A percentile compares a stretch with the other conserved stretches of the same genome.
Evolutionary conservation across 2,329 filamentous ascomycete genomes (phyloP).

Genomic region (Fusarium circinatum): DNA sequence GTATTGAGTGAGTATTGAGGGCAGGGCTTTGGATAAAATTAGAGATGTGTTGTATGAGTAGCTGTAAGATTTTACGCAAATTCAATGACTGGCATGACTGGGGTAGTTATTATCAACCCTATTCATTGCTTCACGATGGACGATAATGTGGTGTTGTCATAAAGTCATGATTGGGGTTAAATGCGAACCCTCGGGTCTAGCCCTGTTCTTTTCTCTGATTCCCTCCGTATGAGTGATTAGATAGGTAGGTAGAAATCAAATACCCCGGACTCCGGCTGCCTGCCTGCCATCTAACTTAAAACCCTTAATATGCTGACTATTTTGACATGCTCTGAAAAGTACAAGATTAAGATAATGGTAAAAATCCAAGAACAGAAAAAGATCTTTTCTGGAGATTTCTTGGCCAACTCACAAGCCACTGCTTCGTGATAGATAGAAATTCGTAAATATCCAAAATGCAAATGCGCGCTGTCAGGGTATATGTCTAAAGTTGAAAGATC

Average conservation of each 20-base stretch:
- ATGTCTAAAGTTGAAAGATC: slow-evolving; percentile 55
- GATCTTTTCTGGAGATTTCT: background rate
- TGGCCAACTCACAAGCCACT: slow-evolving; percentile 16
- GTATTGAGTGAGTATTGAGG: background rate
- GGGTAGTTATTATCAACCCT: background rate
- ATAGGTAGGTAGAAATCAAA: slow-evolving; percentile 12
- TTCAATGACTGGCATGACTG: background rate
- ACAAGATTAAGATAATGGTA: slow-evolving; percentile 33
- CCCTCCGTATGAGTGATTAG: slow-evolving; percentile 21
- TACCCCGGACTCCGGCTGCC: slow-evolving; percentile 32
- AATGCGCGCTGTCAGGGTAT: slow-evolving; percentile 43
- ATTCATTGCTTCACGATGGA: background rate
- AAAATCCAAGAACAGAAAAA: slow-evolving; percentile 18
- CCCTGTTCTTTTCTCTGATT: slow-evolving; percentile 15
- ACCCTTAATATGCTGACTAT: slow-evolving; percentile 24
- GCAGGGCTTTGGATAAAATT: background rate
- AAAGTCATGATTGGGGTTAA: slow-evolving; percentile 39
- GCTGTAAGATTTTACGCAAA: slow-evolving; percentile 13
- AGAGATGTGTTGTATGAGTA: slow-evolving; percentile 15
- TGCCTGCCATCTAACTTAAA: slow-evolving; percentile 28
- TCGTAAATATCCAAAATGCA: slow-evolving; percentile 36
- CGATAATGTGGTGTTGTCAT: slow-evolving; percentile 13
- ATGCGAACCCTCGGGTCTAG: slow-evolving; percentile 15
- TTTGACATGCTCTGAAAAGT: slow-evolving; percentile 22
- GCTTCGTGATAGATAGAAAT: slow-evolving; percentile 34